Conservation (phyloP, 2,329 filamentous ascomycete genomes). For the Trichoderma endophyticum region DNA sequence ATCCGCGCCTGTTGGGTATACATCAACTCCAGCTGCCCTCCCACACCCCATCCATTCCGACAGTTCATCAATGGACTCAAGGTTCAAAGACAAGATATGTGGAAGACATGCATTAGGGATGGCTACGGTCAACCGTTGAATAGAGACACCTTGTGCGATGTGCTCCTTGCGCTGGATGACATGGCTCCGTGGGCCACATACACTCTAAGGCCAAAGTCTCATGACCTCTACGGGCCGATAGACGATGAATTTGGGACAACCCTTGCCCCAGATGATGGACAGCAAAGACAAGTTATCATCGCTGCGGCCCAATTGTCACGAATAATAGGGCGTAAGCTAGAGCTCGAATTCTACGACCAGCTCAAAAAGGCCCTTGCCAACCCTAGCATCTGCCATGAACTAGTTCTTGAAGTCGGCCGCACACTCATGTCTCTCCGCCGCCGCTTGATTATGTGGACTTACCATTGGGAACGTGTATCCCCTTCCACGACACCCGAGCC, state of each 20-base stretch:
- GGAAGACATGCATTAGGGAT: slow-evolving; percentile 3
- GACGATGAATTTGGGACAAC: neutral
- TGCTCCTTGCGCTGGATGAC: neutral
- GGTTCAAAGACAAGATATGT: neutral
- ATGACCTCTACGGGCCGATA: no score
- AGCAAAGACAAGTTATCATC: neutral
- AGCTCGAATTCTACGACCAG: slow-evolving; percentile 9
- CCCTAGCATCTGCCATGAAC: neutral
- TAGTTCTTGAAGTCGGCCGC: neutral
- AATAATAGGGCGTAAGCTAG: slow-evolving; percentile 12
- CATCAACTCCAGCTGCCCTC: neutral
- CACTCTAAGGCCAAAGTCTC: neutral
- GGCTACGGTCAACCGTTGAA: neutral
- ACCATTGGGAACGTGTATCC: neutral
- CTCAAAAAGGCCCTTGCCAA: slow-evolving; percentile 5
- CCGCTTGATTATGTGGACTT: neutral
- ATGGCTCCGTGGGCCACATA: neutral
- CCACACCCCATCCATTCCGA: neutral
- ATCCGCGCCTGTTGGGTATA: neutral
- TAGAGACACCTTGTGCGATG: neutral
- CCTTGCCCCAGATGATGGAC: neutral
- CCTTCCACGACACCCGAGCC: neutral
- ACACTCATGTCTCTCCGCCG: slow-evolving; percentile 13
- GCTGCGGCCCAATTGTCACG: slow-evolving; percentile 8
- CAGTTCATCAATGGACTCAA: slow-evolving; percentile 11